These are phyloP conservation scores for Sindora glabra DNA, from an alignment of 306 rosid genomes.

Conservation along the genomic window DNA sequence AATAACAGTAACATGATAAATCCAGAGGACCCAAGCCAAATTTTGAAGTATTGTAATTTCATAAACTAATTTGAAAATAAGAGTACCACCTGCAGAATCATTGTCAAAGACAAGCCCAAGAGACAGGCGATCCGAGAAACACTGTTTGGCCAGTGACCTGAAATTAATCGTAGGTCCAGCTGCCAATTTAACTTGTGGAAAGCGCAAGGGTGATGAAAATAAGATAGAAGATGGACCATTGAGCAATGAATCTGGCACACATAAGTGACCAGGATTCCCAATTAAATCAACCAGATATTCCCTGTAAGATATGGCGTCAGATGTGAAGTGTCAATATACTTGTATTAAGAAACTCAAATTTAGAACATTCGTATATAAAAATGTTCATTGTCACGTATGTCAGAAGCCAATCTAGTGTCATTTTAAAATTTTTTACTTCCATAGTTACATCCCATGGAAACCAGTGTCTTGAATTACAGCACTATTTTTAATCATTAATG, in stretches of 20 bases:
- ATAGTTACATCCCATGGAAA: too few relatives aligned
- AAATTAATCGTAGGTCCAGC: conserved; percentile 73
- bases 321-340: too few relatives aligned
- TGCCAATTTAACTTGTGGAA: conserved; percentile 73
- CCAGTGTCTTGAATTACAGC: conserved; percentile 5
- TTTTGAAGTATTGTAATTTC: too few relatives aligned
- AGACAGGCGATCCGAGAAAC: conserved; percentile 68
- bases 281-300: conserved; percentile 87
- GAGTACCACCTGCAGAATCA: conserved; percentile 64
- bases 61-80: not conserved
- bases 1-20: too few relatives aligned
- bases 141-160: conserved; percentile 89
- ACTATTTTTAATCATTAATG: not conserved
- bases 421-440: too few relatives aligned
- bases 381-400: not conserved
- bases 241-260: conserved; percentile 89
- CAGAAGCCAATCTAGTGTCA: not conserved
- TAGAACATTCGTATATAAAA: conserved; percentile 1
- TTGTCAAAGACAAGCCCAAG: conserved; percentile 83
- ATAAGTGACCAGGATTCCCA: conserved; percentile 75
- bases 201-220: conserved; percentile 92
- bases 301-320: conserved; percentile 41
- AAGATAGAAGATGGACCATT: conserved; percentile 98
- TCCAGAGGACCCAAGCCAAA: too few relatives aligned
- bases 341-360: conserved; percentile 2